These are phyloP conservation scores for Setaria viridis DNA, from an alignment of 202 grass and related monocot genomes.

Conservation along the genomic window DNA sequence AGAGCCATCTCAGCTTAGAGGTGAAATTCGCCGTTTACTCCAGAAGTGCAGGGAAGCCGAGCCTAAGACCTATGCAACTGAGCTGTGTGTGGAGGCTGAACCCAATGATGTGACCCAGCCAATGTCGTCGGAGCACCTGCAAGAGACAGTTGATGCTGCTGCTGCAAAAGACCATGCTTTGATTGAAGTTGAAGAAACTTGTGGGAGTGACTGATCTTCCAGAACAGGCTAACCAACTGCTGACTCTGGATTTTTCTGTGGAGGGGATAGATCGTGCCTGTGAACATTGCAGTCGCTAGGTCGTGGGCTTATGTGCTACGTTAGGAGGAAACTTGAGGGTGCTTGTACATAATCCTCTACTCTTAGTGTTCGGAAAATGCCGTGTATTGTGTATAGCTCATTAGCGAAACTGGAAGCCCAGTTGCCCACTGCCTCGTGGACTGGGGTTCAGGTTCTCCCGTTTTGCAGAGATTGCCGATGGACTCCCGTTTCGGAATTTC, in stretches of 20 bases:
- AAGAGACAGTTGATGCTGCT: neutral
- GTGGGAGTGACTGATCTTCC: neutral
- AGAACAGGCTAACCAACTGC: neutral
- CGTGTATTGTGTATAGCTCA: constrained; percentile 29
- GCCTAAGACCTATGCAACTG: constrained; percentile 29
- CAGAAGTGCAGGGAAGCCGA: constrained; percentile 56
- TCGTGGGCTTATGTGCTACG: neutral
- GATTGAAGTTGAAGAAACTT: neutral
- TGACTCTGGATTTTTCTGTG: constrained; percentile 13
- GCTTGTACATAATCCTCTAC: neutral
- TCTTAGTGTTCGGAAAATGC: neutral
- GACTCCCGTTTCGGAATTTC: too few relatives aligned
- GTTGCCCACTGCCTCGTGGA: neutral
- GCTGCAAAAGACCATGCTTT: neutral
- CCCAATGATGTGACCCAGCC: neutral
- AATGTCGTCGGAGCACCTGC: neutral
- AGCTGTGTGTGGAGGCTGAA: constrained; percentile 17
- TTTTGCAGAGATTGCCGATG: too few relatives aligned
- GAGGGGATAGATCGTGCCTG: neutral
- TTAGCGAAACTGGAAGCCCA: neutral
- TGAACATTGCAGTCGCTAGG: neutral
- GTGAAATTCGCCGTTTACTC: constrained; percentile 27
- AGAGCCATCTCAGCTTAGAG: constrained; percentile 63
- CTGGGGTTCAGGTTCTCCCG: too few relatives aligned
- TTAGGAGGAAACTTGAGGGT: constrained; percentile 7